Evolutionary conservation across 2,329 filamentous ascomycete genomes (phyloP), one percentile per base, ranked within the genome.

Genomic region (Aspergillus sp.): DNA sequence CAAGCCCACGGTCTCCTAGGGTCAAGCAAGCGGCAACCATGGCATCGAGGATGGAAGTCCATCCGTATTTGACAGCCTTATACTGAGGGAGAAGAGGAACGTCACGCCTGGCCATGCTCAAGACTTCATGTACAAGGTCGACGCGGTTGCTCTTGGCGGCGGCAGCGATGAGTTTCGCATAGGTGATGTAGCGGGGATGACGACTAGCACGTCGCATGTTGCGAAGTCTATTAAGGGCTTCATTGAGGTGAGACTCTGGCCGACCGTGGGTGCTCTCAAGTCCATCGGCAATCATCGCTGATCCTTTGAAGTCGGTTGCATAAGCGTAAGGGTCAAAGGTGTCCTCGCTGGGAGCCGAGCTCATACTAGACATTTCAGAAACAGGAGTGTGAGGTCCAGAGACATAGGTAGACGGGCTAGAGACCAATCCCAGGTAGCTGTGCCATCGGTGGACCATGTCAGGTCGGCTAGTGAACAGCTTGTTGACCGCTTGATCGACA

Each of bases 21-120:
- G 86, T 91, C 56, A 99, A 83, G 70, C 90, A 96, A 44, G 93
- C 93, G 66, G 93, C 92, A 56, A 98, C 88, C 93, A 98, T 97
- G 47, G 95, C 89, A 73, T 99, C 95, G 45, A 98, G 82, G 61
- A 99, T 98, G 2, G 91, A 93, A 42, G 93, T 90, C 95, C 95
- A 99, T 50, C 95, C 95, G 69, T 96, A 96, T 61, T 92, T 88
- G 33, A 98, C 93, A 61, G 91, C 86, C 20, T 89, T 85, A 72
- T 96, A 96, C 72, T 96, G 89, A 42, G 87, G 83, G 61, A 93
- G 82, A 34, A 93, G 84, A 48, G 95, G 95, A 59, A 98, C 87
- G 73, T 99, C 95, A 57, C 87, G 84, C 66, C 91, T 89, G 12
- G 95, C 95, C 86, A 96, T 96, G 65, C 85, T 87, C 33, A 97